Evolutionary conservation across 306 rosid species (phyloP).

Genomic region (Cucurbita moschata): DNA sequence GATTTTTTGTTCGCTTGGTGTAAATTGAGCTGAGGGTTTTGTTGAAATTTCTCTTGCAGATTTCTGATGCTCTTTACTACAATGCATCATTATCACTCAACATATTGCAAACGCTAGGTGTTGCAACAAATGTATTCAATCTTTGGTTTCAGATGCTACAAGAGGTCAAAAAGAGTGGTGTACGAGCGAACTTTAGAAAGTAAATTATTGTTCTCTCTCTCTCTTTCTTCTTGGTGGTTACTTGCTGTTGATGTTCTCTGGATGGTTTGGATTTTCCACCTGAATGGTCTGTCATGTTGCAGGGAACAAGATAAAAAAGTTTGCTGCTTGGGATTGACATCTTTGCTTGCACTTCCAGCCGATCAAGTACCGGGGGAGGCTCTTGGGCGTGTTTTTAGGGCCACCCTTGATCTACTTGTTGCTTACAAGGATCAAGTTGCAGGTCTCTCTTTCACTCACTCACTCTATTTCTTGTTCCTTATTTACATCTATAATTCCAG

Average conservation of each 20-base stretch:
- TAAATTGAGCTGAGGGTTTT: not conserved
- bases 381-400: conserved; percentile 76
- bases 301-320: conserved; percentile 95
- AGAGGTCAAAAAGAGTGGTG: conserved; percentile 73
- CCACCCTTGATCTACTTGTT: conserved; percentile 74
- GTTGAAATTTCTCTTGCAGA: conserved; percentile 23
- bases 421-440: conserved; percentile 93
- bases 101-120: conserved; percentile 65
- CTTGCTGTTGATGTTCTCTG: not conserved
- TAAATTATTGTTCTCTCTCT: not conserved
- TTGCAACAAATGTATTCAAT: conserved; percentile 67
- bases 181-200: conserved; percentile 67
- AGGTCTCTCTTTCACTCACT: conserved; percentile 24
- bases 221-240: not conserved
- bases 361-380: conserved; percentile 74
- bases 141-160: conserved; percentile 89
- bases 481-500: not conserved
- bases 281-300: conserved; percentile 13
- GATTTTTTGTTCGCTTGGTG: not conserved
- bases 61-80: conserved; percentile 90
- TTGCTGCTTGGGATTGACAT: conserved; percentile 87
- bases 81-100: conserved; percentile 58
- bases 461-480: not conserved
- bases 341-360: conserved; percentile 60
- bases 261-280: conserved; percentile 2